These are phyloP conservation scores for Botryosphaeria dothidea DNA, from an alignment of 2,329 filamentous ascomycete species.

Conservation along the genomic window DNA sequence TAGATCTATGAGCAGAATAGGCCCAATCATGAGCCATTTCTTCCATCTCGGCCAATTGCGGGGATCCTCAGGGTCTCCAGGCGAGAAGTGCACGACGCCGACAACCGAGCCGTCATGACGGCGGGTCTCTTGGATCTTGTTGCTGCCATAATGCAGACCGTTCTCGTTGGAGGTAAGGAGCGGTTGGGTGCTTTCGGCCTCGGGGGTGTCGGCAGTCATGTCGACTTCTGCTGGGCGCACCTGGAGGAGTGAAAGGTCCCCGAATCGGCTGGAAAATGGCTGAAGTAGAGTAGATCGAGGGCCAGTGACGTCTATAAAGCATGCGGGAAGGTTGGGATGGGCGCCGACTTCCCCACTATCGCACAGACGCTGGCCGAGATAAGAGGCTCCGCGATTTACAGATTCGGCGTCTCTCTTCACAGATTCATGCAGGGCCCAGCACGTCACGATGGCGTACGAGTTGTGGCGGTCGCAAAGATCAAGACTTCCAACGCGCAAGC, in stretches of 20 bases:
- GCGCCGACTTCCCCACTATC: constrained; percentile 1
- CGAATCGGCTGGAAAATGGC: not conserved
- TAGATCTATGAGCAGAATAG: constrained; percentile 38
- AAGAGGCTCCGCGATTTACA: constrained; percentile 1
- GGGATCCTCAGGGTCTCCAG: constrained; percentile 32
- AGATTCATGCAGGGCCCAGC: not conserved
- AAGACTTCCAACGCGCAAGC: not conserved
- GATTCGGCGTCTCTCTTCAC: not conserved
- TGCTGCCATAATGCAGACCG: not conserved
- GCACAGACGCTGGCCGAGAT: constrained; percentile 5
- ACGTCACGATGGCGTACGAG: not conserved
- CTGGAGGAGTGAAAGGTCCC: not conserved
- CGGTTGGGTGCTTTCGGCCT: constrained; percentile 2
- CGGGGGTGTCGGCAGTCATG: not conserved
- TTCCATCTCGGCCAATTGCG: constrained; percentile 34
- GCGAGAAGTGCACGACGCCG: constrained; percentile 29
- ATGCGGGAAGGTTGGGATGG: not conserved
- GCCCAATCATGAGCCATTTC: constrained; percentile 39
- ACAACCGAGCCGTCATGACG: not conserved
- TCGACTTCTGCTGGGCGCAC: not conserved
- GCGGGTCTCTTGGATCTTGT: not conserved
- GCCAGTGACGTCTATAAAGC: not conserved
- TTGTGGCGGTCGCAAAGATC: not conserved
- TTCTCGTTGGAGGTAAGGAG: not conserved
- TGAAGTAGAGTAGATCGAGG: not conserved